A percentile compares a stretch with the other conserved stretches of the same genome.
These are phyloP conservation scores for Fusarium multiceps DNA, from an alignment of 2,329 filamentous ascomycete genomes.

Conservation along the genomic window DNA sequence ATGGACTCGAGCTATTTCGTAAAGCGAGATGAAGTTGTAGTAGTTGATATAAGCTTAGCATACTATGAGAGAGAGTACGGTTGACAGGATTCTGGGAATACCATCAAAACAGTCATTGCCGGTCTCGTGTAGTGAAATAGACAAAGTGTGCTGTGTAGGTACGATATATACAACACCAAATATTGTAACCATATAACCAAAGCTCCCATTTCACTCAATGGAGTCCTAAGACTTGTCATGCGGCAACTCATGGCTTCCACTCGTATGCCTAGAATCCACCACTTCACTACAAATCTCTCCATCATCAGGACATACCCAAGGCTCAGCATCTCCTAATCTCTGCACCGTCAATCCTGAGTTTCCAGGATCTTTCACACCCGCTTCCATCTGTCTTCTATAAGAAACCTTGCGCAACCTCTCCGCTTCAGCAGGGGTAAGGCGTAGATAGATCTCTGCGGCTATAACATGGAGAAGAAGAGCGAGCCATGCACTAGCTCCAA, in stretches of 20 bases:
- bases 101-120: not conserved
- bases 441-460: slow-evolving; percentile 61
- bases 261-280: not conserved
- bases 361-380: slow-evolving; percentile 62
- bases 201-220: too few relatives aligned
- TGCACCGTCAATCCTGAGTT: slow-evolving; percentile 57
- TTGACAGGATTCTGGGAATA: not conserved
- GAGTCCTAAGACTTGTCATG: not conserved
- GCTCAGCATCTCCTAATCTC: slow-evolving; percentile 33
- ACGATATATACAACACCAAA: too few relatives aligned
- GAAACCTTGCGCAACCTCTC: slow-evolving; percentile 66
- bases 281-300: not conserved
- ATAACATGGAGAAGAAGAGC: slow-evolving; percentile 62
- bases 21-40: too few relatives aligned
- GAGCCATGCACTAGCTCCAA: slow-evolving; percentile 66
- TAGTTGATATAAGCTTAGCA: not conserved
- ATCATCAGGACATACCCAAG: slow-evolving; percentile 26
- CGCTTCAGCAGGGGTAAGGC: slow-evolving; percentile 64
- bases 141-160: not conserved
- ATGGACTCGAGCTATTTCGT: too few relatives aligned
- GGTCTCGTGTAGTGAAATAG: not conserved
- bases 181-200: not conserved
- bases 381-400: slow-evolving; percentile 66
- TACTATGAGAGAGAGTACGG: too few relatives aligned
- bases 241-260: not conserved